Conservation (phyloP, 352 stramenopile genomes). For the Phytophthora podocarpi region DNA sequence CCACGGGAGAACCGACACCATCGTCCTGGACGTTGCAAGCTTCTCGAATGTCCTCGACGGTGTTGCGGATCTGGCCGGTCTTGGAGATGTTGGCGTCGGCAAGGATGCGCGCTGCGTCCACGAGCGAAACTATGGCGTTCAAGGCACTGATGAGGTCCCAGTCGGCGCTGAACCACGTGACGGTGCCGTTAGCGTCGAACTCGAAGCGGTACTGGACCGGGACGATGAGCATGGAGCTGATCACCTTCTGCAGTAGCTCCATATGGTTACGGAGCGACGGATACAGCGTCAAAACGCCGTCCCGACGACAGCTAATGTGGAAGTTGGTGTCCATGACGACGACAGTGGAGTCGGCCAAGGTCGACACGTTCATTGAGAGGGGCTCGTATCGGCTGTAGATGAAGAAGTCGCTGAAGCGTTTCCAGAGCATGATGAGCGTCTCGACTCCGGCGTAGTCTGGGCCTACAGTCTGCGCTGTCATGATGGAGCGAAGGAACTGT, state of each 20-base stretch:
- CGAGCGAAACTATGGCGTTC: slow-evolving; percentile 45
- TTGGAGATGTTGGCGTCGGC: slow-evolving; percentile 52
- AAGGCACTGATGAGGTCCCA: slow-evolving; percentile 62
- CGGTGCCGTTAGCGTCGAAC: slow-evolving; percentile 43
- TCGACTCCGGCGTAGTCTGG: slow-evolving; percentile 61
- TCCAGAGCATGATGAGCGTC: slow-evolving; percentile 48
- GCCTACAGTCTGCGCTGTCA: slow-evolving; percentile 47
- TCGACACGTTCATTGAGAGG: slow-evolving; percentile 38
- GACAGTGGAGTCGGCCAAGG: slow-evolving; percentile 43
- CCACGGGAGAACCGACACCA: not conserved
- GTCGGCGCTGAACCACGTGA: slow-evolving; percentile 66
- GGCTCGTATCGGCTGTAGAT: slow-evolving; percentile 39
- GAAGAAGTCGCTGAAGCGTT: slow-evolving; percentile 53
- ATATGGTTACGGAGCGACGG: slow-evolving; percentile 44
- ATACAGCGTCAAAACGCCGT: slow-evolving; percentile 50
- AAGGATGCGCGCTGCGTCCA: slow-evolving; percentile 50
- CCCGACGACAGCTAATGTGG: slow-evolving; percentile 42
- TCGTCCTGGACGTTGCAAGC: slow-evolving; percentile 7
- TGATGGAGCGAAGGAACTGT: slow-evolving; percentile 56
- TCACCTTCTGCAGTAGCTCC: slow-evolving; percentile 57
- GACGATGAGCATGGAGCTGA: slow-evolving; percentile 43
- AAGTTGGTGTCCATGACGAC: slow-evolving; percentile 52
- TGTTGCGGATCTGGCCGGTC: slow-evolving; percentile 56
- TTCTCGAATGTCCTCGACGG: slow-evolving; percentile 21
- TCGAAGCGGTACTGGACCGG: slow-evolving; percentile 58